Conservation (phyloP, 108 stramenopile species). For the Nitzschia sp. region DNA sequence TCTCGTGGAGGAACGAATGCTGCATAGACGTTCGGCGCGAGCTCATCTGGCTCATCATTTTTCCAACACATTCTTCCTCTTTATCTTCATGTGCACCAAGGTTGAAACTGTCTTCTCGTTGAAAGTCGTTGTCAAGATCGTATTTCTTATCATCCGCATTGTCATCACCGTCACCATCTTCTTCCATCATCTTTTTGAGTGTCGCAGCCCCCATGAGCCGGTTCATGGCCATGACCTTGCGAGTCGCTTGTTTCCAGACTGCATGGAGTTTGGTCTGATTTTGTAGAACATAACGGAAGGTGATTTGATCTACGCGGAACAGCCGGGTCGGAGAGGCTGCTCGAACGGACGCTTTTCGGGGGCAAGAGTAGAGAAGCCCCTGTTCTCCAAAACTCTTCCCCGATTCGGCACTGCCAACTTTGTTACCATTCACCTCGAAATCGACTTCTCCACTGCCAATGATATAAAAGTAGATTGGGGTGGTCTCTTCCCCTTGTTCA, state of each 20-base stretch:
- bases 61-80: conserved; percentile 4
- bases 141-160: not conserved
- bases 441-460: conserved; percentile 51
- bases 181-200: not conserved
- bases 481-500: conserved; percentile 65
- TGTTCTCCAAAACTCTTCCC: conserved; percentile 83
- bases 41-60: not conserved
- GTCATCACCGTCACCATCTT: not conserved
- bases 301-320: conserved; percentile 56
- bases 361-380: conserved; percentile 85
- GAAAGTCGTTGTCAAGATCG: not conserved
- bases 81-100: not conserved
- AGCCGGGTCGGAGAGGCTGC: conserved; percentile 22
- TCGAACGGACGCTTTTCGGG: conserved; percentile 79
- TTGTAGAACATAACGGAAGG: conserved; percentile 46
- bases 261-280: not conserved
- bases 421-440: conserved; percentile 48
- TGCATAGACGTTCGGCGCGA: not conserved
- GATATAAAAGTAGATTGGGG: conserved; percentile 56
- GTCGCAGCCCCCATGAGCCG: not conserved
- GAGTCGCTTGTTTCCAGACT: not conserved
- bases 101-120: not conserved
- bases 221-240: not conserved
- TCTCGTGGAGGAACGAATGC: not conserved
- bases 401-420: conserved; percentile 45